A percentile compares a stretch with the other conserved stretches of the same genome.
Conservation (phyloP, 176 grass and related monocot genomes). For the Phoenix dactylifera region DNA sequence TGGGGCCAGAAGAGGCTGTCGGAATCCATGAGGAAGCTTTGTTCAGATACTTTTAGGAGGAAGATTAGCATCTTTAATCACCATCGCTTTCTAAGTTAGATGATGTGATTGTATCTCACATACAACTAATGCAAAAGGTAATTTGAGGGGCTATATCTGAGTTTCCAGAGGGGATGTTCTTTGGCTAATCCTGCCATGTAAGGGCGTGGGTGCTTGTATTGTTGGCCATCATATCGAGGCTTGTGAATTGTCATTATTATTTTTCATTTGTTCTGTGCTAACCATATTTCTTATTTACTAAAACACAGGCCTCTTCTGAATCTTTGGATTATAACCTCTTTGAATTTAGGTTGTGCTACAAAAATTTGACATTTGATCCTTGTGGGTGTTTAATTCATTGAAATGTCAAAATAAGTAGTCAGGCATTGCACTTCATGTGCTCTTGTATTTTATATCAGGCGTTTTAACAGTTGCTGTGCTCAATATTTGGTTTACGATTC, state of each 20-base stretch:
- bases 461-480: too few relatives aligned
- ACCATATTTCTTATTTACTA: slow-evolving; percentile 3
- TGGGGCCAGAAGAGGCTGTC: slow-evolving; percentile 2
- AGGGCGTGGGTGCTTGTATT: neutral
- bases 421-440: neutral
- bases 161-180: slow-evolving; percentile 13
- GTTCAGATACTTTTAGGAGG: slow-evolving; percentile 39
- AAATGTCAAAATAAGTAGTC: slow-evolving; percentile 5
- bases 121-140: slow-evolving; percentile 32
- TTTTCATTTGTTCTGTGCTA: slow-evolving; percentile 1
- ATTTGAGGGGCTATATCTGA: slow-evolving; percentile 11
- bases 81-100: slow-evolving; percentile 27
- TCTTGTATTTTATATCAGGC: neutral
- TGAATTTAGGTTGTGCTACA: neutral
- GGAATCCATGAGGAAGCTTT: neutral
- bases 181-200: slow-evolving; percentile 11
- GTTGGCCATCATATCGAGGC: neutral
- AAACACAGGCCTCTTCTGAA: neutral
- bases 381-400: neutral
- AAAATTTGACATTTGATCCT: neutral
- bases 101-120: slow-evolving; percentile 39
- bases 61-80: slow-evolving; percentile 51
- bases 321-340: too few relatives aligned
- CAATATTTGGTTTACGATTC: too few relatives aligned
- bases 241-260: slow-evolving; percentile 1